Evolutionary conservation across 2,329 filamentous ascomycete genomes (phyloP).

Genomic region (Pseudogymnoascus sp.): DNA sequence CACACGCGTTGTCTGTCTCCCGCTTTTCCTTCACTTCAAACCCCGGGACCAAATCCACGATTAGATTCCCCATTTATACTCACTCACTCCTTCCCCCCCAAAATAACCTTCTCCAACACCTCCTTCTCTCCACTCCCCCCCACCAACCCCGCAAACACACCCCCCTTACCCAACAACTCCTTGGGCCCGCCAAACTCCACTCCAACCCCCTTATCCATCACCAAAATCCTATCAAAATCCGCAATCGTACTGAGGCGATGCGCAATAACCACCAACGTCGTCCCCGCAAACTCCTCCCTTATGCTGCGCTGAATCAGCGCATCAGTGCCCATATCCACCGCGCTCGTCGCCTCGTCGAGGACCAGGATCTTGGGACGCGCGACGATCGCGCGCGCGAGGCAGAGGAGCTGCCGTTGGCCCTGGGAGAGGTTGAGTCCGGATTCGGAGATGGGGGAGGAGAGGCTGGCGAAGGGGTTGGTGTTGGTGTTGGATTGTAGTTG

Average conservation of each 20-base stretch:
- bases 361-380: constrained; percentile 69
- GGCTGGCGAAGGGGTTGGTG: constrained; percentile 57
- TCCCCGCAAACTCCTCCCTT: constrained; percentile 61
- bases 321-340: constrained; percentile 73
- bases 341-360: constrained; percentile 71
- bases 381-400: constrained; percentile 66
- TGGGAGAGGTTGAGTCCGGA: constrained; percentile 69
- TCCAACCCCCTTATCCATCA: constrained; percentile 60
- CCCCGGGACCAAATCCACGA: too few relatives aligned
- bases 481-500: constrained; percentile 39
- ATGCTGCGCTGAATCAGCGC: constrained; percentile 66
- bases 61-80: neutral
- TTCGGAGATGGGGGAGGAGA: constrained; percentile 59
- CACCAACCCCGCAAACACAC: constrained; percentile 55
- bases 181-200: constrained; percentile 60
- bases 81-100: neutral
- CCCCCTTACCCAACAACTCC: constrained; percentile 49
- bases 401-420: constrained; percentile 69
- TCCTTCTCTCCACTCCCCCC: constrained; percentile 54
- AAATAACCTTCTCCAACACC: constrained; percentile 8
- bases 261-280: constrained; percentile 66
- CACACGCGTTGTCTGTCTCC: too few relatives aligned
- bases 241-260: constrained; percentile 70
- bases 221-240: constrained; percentile 68
- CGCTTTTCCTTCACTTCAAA: too few relatives aligned